These are phyloP conservation scores for Scutellaria barbata DNA, from an alignment of 257 asterid species.

Conservation along the genomic window DNA sequence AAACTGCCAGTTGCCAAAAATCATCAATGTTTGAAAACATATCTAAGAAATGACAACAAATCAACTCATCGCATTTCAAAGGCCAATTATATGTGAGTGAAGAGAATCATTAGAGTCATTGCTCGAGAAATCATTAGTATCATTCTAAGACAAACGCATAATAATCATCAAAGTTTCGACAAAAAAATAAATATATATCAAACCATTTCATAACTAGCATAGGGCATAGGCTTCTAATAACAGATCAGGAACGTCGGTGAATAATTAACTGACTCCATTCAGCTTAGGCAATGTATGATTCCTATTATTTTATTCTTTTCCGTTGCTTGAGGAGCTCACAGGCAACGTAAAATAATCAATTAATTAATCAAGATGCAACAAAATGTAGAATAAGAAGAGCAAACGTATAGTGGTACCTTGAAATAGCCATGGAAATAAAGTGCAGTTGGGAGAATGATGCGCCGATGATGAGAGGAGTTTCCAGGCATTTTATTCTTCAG, in stretches of 20 bases:
- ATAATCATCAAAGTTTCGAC: background rate
- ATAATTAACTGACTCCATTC: conserved; percentile 15
- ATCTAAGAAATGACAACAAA: conserved; percentile 22
- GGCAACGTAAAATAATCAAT: background rate
- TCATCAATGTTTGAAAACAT: conserved; percentile 41
- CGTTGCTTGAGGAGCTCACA: conserved; percentile 17
- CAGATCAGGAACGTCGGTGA: background rate
- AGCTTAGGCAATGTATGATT: conserved; percentile 13
- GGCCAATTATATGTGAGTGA: background rate
- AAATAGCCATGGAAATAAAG: conserved; percentile 62
- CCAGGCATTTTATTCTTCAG: conserved; percentile 46
- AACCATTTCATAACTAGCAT: conserved; percentile 1
- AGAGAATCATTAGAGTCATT: conserved; percentile 17
- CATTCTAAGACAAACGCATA: background rate
- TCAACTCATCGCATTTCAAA: conserved; percentile 19
- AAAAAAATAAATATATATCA: background rate
- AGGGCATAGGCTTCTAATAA: conserved; percentile 3
- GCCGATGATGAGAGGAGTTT: conserved; percentile 26
- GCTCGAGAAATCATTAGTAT: background rate
- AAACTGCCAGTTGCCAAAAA: conserved; percentile 48
- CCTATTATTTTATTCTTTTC: background rate
- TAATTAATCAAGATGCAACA: background rate
- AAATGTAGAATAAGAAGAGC: background rate
- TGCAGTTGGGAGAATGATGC: conserved; percentile 35
- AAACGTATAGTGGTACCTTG: conserved; percentile 42